Base-by-base conservation (phyloP, 2,329 filamentous ascomycete genomes). In the Trichoderma brevicompactum region DNA sequence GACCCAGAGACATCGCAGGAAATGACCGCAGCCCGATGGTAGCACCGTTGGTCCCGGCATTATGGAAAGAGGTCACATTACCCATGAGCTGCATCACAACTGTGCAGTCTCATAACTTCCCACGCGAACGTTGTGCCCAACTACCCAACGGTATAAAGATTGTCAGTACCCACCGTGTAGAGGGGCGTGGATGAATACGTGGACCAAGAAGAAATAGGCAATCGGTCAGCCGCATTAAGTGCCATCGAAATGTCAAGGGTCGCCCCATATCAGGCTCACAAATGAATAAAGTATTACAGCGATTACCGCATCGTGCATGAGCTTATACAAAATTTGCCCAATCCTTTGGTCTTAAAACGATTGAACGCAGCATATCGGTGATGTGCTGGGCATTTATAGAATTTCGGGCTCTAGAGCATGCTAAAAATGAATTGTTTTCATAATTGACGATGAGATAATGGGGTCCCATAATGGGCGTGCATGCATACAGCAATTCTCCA, bases 151-250 rank as follows among this genome's bases (percentile, higher is more conserved):
- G 12, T 34, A 19, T 32, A 15, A 10, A 8, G 2, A 23, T 28
- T 32, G 15, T 6, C 8, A 10, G 28, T 7, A 2, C 19, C 19
- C 19, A n/a, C n/a, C 36, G 5, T 10, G 5, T 7, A 34, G 46
- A 34, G 34, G 46, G 44, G 19, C 36, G 34, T 19, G 23, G 32
- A 34, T 52, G 46, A 43, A 61, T 50, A 61, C 58, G 58, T 61
- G 58, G 58, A 44, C 48, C 23, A 60, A 60, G 58, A n/a, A 19
- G 8, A 62, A 23, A 34, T 17, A n/a, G 8, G 4, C 38, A 41
- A 36, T 7, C n/a, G 0, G 48, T 52, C 58, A 44, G 36, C 7
- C 38, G n/a, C 7, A 28, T 13, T 19, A 7, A 7, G 23, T 23
- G 5, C 28, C 7, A 13, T 5, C 1, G 13, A 32, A 40, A 13